A percentile compares a stretch with the other conserved stretches of the same genome.
phyloP scores from a whole-genome alignment of 169 alveolate genomes.

The Cryptosporidium baileyi region DNA sequence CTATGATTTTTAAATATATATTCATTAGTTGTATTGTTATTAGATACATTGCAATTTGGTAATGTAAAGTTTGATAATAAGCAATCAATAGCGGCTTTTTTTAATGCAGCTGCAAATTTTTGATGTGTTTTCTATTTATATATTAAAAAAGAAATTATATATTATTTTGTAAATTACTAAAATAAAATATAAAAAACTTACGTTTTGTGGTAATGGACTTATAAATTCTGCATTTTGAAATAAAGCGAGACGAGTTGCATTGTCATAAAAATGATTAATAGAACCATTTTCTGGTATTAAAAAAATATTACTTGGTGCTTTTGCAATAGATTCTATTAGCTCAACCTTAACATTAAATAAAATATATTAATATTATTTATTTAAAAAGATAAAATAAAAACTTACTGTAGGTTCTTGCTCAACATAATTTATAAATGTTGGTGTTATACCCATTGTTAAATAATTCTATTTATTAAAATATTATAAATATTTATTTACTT shows the following conservation, averaged over 20 bases:
- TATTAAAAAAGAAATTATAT: neutral
- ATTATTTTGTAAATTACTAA: neutral
- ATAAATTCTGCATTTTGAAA: constrained; percentile 43
- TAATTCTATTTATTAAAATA: neutral
- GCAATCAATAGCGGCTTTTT: constrained; percentile 60
- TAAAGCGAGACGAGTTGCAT: constrained; percentile 33
- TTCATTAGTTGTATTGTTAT: constrained; percentile 11
- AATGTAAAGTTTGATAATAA: constrained; percentile 25
- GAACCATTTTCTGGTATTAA: constrained; percentile 54
- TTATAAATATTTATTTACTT: neutral
- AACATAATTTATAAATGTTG: constrained; percentile 55
- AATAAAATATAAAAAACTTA: neutral
- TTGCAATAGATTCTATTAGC: constrained; percentile 30
- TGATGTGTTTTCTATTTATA: constrained; percentile 38
- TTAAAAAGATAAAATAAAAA: neutral
- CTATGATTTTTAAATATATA: neutral
- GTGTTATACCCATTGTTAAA: constrained; percentile 62
- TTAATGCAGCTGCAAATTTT: constrained; percentile 36
- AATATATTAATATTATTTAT: neutral
- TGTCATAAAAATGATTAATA: constrained; percentile 31
- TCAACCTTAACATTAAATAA: neutral
- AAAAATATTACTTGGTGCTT: constrained; percentile 43
- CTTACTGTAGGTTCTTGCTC: constrained; percentile 69
- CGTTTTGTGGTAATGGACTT: constrained; percentile 31
- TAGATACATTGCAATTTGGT: constrained; percentile 40